A percentile compares a stretch with the other conserved stretches of the same genome.
Conservation (phyloP, 192 early-diverging fungal species). For the Mortierella alpina region DNA sequence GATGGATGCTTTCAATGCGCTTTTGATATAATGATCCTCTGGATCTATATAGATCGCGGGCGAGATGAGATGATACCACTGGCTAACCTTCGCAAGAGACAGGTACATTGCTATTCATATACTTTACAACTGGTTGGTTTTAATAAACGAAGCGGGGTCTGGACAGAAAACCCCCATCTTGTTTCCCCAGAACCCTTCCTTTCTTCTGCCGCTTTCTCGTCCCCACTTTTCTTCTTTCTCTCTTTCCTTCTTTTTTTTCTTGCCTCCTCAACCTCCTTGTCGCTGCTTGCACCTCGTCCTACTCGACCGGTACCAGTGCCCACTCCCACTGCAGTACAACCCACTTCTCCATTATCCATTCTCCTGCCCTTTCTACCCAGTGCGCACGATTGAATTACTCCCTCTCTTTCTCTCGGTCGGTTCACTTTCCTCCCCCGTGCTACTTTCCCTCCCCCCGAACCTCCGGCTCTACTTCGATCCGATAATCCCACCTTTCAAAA, state of each 20-base stretch:
- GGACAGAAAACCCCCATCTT: too few relatives aligned
- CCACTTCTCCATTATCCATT: not conserved
- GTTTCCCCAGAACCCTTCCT: not conserved
- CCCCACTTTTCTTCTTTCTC: not conserved
- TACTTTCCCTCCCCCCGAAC: not conserved
- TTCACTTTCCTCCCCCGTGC: not conserved
- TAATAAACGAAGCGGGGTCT: too few relatives aligned
- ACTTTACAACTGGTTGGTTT: too few relatives aligned
- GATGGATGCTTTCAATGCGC: too few relatives aligned
- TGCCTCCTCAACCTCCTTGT: too few relatives aligned
- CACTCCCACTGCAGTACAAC: not conserved
- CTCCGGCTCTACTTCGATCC: not conserved
- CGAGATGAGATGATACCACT: too few relatives aligned
- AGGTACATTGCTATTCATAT: too few relatives aligned
- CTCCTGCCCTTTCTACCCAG: not conserved
- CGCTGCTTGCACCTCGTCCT: not conserved
- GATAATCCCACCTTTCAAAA: not conserved
- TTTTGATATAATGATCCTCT: too few relatives aligned
- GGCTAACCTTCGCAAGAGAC: too few relatives aligned
- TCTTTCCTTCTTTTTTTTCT: not conserved
- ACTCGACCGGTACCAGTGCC: not conserved
- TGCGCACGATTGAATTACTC: not conserved
- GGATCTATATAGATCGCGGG: too few relatives aligned
- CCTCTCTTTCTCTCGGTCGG: not conserved
- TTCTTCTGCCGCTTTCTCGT: not conserved